Percentiles rank a stretch among this genome's conserved stretches.
Evolutionary conservation across 192 early-diverging fungal genomes (phyloP).

Genomic region (Cladochytrium replicatum): DNA sequence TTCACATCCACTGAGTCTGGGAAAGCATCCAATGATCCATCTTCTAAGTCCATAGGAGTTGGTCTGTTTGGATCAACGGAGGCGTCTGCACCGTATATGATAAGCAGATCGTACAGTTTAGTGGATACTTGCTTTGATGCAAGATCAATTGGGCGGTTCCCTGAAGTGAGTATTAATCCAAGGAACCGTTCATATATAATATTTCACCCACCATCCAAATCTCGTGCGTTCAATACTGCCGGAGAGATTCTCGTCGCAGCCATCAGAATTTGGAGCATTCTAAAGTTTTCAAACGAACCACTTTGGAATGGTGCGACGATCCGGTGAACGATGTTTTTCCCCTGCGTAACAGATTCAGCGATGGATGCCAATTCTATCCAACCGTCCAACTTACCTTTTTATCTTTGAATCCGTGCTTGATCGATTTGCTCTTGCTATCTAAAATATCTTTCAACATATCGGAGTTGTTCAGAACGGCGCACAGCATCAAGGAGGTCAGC

Average conservation of each 20-base stretch:
- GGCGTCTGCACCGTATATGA: no score
- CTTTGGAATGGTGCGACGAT: conserved; percentile 6
- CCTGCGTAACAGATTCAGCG: no score
- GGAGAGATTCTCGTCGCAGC: no score
- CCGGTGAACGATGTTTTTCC: conserved; percentile 14
- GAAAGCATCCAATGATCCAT: no score
- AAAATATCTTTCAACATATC: conserved; percentile 13
- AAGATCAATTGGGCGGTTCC: conserved; percentile 19
- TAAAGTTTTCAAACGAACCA: conserved; percentile 19
- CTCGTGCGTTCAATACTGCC: conserved; percentile 27
- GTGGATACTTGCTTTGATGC: conserved; percentile 2
- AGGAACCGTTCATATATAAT: conserved; percentile 11
- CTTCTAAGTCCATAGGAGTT: no score
- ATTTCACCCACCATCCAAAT: conserved; percentile 12
- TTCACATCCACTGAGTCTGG: no score
- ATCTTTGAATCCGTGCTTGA: no score
- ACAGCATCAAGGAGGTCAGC: conserved; percentile 29
- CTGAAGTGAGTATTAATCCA: conserved; percentile 2
- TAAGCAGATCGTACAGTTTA: no score
- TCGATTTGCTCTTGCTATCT: not conserved
- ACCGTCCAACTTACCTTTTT: no score
- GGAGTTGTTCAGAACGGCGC: conserved; percentile 22
- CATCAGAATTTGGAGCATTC: conserved; percentile 23
- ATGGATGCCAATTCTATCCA: conserved; percentile 7
- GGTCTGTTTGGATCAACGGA: no score